Conservation (phyloP, 176 grass and related monocot genomes). For the Cenchrus americanus region DNA sequence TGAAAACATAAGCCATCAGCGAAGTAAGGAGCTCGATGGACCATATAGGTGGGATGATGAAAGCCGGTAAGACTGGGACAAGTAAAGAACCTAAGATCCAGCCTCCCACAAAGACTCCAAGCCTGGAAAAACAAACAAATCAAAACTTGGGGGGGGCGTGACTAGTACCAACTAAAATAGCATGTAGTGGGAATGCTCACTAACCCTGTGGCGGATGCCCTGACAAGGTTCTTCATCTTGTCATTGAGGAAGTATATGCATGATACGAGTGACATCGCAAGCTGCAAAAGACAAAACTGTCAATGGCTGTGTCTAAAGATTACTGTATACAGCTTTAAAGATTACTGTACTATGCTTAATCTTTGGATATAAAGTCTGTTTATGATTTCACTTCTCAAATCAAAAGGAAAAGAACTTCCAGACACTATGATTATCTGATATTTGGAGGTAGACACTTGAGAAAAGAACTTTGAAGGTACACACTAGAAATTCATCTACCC, state of each 20-base stretch:
- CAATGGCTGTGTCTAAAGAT: background rate
- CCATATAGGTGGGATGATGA: constrained; percentile 68
- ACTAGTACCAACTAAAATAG: constrained; percentile 2
- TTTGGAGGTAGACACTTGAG: background rate
- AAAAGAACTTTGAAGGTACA: background rate
- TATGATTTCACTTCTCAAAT: constrained; percentile 7
- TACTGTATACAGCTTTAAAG: background rate
- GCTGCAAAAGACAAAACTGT: constrained; percentile 57
- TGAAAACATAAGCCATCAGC: constrained; percentile 70
- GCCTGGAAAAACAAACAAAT: constrained; percentile 51
- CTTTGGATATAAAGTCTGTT: background rate
- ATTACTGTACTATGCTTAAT: background rate
- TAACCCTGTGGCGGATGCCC: constrained; percentile 86
- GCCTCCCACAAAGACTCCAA: constrained; percentile 72
- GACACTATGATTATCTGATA: background rate
- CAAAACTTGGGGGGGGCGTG: background rate
- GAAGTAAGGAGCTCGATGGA: constrained; percentile 83
- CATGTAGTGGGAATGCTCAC: constrained; percentile 32
- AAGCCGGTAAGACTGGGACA: constrained; percentile 63
- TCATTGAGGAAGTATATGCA: constrained; percentile 96
- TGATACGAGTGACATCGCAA: constrained; percentile 68
- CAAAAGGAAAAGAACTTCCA: background rate
- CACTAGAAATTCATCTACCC: background rate
- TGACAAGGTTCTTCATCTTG: constrained; percentile 81
- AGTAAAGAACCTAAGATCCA: constrained; percentile 76